These are phyloP conservation scores for Ogataea neopini DNA, from an alignment of 805 yeast genomes.

Conservation along the genomic window DNA sequence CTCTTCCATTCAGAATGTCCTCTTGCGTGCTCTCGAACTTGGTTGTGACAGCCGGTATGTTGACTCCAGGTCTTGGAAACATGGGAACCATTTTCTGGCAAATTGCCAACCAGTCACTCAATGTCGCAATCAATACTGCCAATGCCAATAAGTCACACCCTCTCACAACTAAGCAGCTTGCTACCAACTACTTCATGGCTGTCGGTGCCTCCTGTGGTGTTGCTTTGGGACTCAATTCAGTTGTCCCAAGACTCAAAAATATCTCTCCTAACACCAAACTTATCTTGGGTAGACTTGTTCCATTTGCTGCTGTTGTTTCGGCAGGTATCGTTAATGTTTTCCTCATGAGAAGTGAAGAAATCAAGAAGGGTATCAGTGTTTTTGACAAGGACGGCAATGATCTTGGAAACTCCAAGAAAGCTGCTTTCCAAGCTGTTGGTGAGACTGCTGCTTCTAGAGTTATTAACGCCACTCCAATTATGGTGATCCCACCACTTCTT, in stretches of 20 bases:
- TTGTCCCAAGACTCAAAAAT: constrained; percentile 81
- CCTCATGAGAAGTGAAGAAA: constrained; percentile 94
- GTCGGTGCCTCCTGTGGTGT: constrained; percentile 95
- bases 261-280: constrained; percentile 70
- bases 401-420: constrained; percentile 73
- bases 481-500: constrained; percentile 93
- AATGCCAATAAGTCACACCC: constrained; percentile 96
- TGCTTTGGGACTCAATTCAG: constrained; percentile 86
- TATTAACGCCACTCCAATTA: constrained; percentile 93
- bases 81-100: constrained; percentile 97
- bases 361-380: constrained; percentile 78
- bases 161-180: constrained; percentile 71
- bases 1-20: constrained; percentile 96
- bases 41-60: constrained; percentile 96
- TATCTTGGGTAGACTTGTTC: constrained; percentile 83
- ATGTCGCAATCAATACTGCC: constrained; percentile 95
- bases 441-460: constrained; percentile 96
- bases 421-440: constrained; percentile 92
- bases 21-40: constrained; percentile 90
- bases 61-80: constrained; percentile 89
- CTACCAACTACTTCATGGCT: constrained; percentile 80
- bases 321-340: constrained; percentile 97
- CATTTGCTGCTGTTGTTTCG: constrained; percentile 97
- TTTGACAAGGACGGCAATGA: constrained; percentile 64
- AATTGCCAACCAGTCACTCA: constrained; percentile 92